Evolutionary conservation across 805 yeast genomes (phyloP).

Genomic region (Candida adriatica): DNA sequence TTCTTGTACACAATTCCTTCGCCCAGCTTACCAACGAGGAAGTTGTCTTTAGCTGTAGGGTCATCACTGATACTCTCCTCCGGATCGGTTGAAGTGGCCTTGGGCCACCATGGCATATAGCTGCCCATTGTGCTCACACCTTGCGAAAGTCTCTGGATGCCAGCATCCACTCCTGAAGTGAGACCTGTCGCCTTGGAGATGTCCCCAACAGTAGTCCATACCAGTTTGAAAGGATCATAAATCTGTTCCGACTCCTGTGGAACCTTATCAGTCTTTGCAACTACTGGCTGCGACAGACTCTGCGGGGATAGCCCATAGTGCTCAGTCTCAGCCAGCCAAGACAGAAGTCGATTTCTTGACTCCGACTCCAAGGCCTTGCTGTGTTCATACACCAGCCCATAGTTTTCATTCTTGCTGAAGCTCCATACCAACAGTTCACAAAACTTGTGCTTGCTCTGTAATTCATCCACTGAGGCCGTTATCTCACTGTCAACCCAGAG

Average conservation of each 20-base stretch:
- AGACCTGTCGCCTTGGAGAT: slow-evolving; percentile 20
- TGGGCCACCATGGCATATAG: slow-evolving; percentile 7
- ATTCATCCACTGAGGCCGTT: slow-evolving; percentile 15
- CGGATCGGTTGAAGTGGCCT: neutral
- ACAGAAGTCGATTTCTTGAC: slow-evolving; percentile 11
- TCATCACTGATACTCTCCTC: neutral
- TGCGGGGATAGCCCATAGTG: slow-evolving; percentile 13
- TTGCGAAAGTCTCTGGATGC: slow-evolving; percentile 9
- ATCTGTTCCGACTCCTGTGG: slow-evolving; percentile 7
- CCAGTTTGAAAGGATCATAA: slow-evolving; percentile 24
- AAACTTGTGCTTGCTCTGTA: slow-evolving; percentile 7
- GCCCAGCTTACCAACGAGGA: slow-evolving; percentile 15
- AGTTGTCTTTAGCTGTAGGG: slow-evolving; percentile 1
- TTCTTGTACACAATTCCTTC: slow-evolving; percentile 17
- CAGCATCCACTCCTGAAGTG: slow-evolving; percentile 17
- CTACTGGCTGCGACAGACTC: slow-evolving; percentile 11
- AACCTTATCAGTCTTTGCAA: slow-evolving; percentile 21
- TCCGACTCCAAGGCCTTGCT: slow-evolving; percentile 3
- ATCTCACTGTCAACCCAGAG: slow-evolving; percentile 17
- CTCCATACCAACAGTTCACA: slow-evolving; percentile 19
- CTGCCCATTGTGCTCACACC: slow-evolving; percentile 5
- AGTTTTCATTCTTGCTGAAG: slow-evolving; percentile 6
- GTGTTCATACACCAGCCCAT: slow-evolving; percentile 20
- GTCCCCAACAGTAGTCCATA: slow-evolving; percentile 18
- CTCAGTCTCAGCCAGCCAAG: slow-evolving; percentile 16